Conservation (phyloP, 495 filamentous ascomycete species). For the Aspergillus ellipticus region DNA sequence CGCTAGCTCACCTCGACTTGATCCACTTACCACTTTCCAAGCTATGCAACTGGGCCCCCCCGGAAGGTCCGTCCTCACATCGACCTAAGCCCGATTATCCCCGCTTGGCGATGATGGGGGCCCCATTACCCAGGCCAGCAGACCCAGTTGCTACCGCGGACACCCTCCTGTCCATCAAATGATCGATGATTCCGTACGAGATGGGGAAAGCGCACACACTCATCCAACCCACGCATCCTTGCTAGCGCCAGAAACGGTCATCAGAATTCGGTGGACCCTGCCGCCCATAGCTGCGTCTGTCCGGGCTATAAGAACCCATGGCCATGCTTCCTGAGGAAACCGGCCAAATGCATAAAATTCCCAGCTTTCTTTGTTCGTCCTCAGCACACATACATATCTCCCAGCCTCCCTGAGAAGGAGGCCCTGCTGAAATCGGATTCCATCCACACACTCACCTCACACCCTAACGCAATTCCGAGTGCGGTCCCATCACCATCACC, state of each 20-base stretch:
- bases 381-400: slow-evolving; percentile 10
- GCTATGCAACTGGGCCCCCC: neutral
- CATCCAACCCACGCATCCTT: neutral
- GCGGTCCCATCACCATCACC: too few species aligned
- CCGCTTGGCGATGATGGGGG: neutral
- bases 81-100: slow-evolving; percentile 4
- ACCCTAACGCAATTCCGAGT: too few species aligned
- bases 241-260: slow-evolving; percentile 5
- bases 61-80: neutral
- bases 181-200: slow-evolving; percentile 8
- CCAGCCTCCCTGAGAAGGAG: too few species aligned
- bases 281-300: neutral
- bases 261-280: neutral
- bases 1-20: neutral
- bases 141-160: slow-evolving; percentile 7
- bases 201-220: neutral
- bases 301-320: neutral
- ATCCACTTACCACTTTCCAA: neutral
- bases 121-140: slow-evolving; percentile 8
- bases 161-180: slow-evolving; percentile 3
- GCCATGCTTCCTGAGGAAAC: too few species aligned
- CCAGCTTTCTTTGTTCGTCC: neutral
- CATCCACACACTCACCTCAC: too few species aligned
- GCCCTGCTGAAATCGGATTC: too few species aligned
- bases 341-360: neutral